Evolutionary conservation across 345 rosid species (phyloP), one percentile per base, ranked within the genome.

Genomic region (Angophora floribunda): DNA sequence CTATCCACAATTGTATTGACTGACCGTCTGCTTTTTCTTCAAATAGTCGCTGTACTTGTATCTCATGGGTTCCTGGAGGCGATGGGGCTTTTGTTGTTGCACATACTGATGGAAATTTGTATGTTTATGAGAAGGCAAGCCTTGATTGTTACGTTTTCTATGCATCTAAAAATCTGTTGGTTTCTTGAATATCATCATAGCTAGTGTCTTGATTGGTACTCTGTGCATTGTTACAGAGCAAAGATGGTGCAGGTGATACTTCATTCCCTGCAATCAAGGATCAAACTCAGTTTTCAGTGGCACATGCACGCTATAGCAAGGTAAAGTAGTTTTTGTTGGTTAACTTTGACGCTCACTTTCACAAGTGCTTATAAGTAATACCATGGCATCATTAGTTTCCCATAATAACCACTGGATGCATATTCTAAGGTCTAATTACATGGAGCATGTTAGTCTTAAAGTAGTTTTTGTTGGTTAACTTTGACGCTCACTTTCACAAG

Each of bases 81-180:
- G 99, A 97, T 92, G 99, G 99, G 87, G 86, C 96, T 89, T 98
- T 98, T 90, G 94, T 95, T 89, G 99, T 97, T 91, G 99, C 99
- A 90, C 99, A 98, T 91, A 94, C 98, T 47, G 99, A 98, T 95
- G 99, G 99, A 61, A 98, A 96, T 91, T 91, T 97, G 91, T 98
- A 94, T 36, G 97, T 96, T 89, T 98, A 96, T 91, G 99, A 98
- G 88, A 98, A 98, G 99, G 99, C 94, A 95, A 95, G 98, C 30
- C 67, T 85, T 87, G 5, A 86, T 85, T 82, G 87, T 86, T 51
- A 80, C 79, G 5, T 75, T 17, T 36, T 75, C 82, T 75, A 10
- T 70, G 24, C 5, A 22, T 41, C 49, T 7, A 75, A 75, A 82
- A 32, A 51, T 50, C 67, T 86, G 65, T 59, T 75, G 50, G 19